These are phyloP conservation scores for Simplicillium aogashimaense DNA, from an alignment of 2,329 filamentous ascomycete genomes.

Conservation along the genomic window DNA sequence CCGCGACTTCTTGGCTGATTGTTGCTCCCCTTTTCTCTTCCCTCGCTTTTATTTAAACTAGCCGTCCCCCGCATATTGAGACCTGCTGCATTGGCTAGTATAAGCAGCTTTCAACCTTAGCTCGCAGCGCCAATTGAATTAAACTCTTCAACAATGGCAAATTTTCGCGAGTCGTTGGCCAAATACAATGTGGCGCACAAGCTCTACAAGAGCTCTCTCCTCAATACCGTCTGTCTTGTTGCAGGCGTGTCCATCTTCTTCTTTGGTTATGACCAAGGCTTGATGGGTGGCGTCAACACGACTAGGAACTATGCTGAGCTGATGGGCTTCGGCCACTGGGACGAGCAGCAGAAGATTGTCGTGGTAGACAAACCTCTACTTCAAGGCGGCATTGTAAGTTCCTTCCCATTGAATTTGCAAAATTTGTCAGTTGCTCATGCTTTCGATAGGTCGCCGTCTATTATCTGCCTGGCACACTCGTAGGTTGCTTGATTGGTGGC, in stretches of 20 bases:
- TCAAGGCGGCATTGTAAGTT: constrained; percentile 17
- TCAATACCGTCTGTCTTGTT: constrained; percentile 52
- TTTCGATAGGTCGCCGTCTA: constrained; percentile 17
- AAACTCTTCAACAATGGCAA: constrained; percentile 1
- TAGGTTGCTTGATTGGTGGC: constrained; percentile 54
- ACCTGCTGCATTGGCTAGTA: too few species aligned
- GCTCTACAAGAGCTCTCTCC: constrained; percentile 43
- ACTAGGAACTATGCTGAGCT: constrained; percentile 52
- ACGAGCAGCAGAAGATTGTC: constrained; percentile 36
- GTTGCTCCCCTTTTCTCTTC: background rate
- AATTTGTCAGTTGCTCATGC: constrained; percentile 4
- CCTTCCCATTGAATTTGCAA: constrained; percentile 10
- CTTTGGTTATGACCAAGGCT: constrained; percentile 49
- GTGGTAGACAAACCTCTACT: constrained; percentile 42
- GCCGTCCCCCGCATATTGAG: too few species aligned
- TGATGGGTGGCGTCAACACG: constrained; percentile 58
- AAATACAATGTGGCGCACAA: constrained; percentile 32
- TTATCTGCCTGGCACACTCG: constrained; percentile 44
- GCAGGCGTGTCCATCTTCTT: constrained; percentile 59
- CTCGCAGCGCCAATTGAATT: background rate
- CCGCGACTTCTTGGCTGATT: too few species aligned
- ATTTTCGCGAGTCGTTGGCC: constrained; percentile 2
- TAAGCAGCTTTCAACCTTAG: background rate
- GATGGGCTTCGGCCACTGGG: constrained; percentile 55
- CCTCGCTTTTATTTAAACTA: background rate